phyloP scores from a whole-genome alignment of 208 protist species.

The Leishmania martiniquensis region DNA sequence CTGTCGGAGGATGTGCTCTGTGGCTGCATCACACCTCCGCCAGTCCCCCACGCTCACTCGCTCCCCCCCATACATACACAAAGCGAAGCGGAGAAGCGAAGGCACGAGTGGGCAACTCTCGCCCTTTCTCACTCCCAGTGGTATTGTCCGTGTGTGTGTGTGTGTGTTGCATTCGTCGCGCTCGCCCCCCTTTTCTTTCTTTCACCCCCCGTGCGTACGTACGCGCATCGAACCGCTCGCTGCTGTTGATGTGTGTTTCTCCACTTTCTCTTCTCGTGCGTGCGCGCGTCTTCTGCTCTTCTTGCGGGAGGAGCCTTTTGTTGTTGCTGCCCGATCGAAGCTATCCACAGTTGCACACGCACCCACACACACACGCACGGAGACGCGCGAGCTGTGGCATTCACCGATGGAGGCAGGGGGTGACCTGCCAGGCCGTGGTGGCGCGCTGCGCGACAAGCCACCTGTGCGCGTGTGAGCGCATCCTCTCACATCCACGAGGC shows the following conservation, averaged over 20 bases:
- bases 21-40: conserved; percentile 1
- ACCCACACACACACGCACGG: background rate
- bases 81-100: no score
- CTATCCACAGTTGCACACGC: background rate
- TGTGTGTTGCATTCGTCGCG: no score
- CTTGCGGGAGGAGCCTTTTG: no score
- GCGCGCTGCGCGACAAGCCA: background rate
- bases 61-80: no score
- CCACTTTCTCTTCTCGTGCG: no score
- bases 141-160: no score
- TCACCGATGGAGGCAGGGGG: background rate
- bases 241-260: background rate
- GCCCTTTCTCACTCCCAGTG: no score
- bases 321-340: background rate
- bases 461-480: background rate
- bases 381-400: no score
- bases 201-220: no score
- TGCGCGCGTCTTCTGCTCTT: no score
- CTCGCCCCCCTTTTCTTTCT: background rate
- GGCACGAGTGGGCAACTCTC: no score
- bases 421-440: background rate
- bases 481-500: background rate
- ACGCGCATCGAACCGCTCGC: background rate
- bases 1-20: background rate
- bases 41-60: no score